These are phyloP conservation scores for Lepidium africanum DNA, from an alignment of 345 rosid genomes.

Conservation along the genomic window DNA sequence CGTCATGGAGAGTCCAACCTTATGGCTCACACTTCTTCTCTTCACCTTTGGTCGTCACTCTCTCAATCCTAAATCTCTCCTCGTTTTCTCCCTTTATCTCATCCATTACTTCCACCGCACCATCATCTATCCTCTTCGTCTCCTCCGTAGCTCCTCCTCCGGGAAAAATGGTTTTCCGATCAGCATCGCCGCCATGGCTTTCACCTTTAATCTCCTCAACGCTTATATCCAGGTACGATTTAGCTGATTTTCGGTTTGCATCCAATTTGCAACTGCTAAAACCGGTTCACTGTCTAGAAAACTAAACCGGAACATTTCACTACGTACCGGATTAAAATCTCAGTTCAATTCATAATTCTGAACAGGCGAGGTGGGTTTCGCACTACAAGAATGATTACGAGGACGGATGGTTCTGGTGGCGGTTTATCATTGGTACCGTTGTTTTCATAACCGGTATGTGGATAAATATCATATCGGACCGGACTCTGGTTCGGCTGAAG, in stretches of 20 bases:
- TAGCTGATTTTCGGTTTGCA: neutral
- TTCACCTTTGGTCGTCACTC: conserved; percentile 60
- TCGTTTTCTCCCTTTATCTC: conserved; percentile 58
- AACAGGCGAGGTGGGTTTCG: conserved; percentile 62
- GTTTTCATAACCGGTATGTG: conserved; percentile 59
- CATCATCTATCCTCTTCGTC: conserved; percentile 68
- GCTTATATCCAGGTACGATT: conserved; percentile 47
- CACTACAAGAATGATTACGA: conserved; percentile 56
- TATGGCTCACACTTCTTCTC: conserved; percentile 64
- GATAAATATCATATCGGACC: conserved; percentile 64
- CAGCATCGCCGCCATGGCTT: conserved; percentile 52
- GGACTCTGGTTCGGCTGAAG: conserved; percentile 55
- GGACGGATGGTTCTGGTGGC: conserved; percentile 49
- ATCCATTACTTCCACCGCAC: conserved; percentile 82
- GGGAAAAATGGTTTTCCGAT: conserved; percentile 34
- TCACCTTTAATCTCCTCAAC: conserved; percentile 59
- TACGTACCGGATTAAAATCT: neutral
- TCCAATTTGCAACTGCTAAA: neutral
- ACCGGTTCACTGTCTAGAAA: neutral
- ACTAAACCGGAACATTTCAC: neutral
- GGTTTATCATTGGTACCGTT: conserved; percentile 39
- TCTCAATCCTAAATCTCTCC: conserved; percentile 46
- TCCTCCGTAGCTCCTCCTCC: conserved; percentile 20
- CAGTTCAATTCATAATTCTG: neutral
- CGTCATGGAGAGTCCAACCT: conserved; percentile 85